Evolutionary conservation across 805 yeast genomes (phyloP).

Genomic region (Teunomyces stri): DNA sequence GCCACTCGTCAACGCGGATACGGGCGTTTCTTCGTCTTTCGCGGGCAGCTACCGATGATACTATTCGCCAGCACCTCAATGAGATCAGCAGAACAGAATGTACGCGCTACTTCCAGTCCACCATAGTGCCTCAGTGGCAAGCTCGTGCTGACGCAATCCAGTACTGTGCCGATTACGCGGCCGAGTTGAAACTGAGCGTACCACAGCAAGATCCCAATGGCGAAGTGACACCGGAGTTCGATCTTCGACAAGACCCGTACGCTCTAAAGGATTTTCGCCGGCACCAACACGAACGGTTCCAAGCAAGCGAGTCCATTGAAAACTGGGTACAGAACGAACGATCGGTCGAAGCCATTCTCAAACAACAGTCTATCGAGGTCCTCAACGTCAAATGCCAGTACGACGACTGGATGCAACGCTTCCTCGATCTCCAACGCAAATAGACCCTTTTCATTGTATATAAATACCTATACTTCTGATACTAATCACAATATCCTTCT

Average conservation of each 20-base stretch:
- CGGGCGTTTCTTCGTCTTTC: conserved; percentile 39
- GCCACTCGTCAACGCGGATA: conserved; percentile 32
- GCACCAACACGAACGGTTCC: conserved; percentile 19
- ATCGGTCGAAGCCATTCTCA: conserved; percentile 31
- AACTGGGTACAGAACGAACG: conserved; percentile 38
- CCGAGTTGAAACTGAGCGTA: conserved; percentile 17
- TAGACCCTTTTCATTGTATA: background rate
- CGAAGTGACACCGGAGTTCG: conserved; percentile 13
- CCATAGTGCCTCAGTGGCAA: conserved; percentile 37
- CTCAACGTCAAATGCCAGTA: conserved; percentile 37
- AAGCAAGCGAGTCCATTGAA: conserved; percentile 27
- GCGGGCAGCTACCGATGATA: conserved; percentile 40
- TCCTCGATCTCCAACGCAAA: background rate
- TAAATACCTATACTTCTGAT: background rate
- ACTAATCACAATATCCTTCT: background rate
- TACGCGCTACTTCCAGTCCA: conserved; percentile 23
- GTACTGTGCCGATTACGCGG: conserved; percentile 31
- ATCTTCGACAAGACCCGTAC: conserved; percentile 39
- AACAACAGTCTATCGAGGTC: conserved; percentile 29
- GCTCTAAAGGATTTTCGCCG: conserved; percentile 27
- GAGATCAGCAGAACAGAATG: conserved; percentile 24
- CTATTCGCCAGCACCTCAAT: conserved; percentile 37
- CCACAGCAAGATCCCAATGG: background rate
- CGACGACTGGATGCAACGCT: conserved; percentile 30
- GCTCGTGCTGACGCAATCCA: conserved; percentile 27